Conservation (phyloP, 2,329 filamentous ascomycete species). For the Trichoderma endophyticum region DNA sequence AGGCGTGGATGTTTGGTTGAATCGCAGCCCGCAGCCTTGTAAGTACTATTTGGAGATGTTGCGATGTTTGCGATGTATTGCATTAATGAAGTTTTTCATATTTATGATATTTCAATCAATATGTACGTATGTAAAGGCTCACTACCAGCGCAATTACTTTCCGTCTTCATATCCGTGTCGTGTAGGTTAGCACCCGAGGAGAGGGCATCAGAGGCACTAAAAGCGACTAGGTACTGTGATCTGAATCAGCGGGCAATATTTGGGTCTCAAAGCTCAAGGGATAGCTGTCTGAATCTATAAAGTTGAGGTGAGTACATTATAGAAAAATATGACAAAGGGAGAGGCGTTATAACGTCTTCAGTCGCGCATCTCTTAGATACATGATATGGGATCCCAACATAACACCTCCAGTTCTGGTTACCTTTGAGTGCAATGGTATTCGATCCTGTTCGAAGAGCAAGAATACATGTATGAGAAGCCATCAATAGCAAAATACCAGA, state of each 20-base stretch:
- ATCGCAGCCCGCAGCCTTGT: background rate
- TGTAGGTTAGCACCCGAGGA: background rate
- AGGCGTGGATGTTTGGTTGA: background rate
- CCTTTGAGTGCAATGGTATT: background rate
- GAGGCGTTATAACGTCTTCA: background rate
- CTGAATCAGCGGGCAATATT: background rate
- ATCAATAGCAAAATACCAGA: background rate
- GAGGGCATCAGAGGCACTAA: background rate
- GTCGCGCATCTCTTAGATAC: background rate
- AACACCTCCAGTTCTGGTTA: background rate
- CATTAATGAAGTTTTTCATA: background rate
- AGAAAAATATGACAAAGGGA: background rate
- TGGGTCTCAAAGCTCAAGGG: background rate
- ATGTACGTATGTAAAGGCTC: background rate
- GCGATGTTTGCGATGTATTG: background rate
- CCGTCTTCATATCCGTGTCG: background rate
- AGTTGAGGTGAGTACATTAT: background rate
- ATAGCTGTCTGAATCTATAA: background rate
- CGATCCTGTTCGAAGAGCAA: background rate
- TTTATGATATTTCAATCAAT: background rate
- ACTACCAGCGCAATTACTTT: background rate
- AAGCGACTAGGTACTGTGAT: background rate
- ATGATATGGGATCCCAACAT: background rate
- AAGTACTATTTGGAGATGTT: background rate
- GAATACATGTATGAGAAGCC: background rate